These are phyloP conservation scores for Phylloporus scabripes DNA, from an alignment of 768 basidiomycete genomes.

Conservation along the genomic window DNA sequence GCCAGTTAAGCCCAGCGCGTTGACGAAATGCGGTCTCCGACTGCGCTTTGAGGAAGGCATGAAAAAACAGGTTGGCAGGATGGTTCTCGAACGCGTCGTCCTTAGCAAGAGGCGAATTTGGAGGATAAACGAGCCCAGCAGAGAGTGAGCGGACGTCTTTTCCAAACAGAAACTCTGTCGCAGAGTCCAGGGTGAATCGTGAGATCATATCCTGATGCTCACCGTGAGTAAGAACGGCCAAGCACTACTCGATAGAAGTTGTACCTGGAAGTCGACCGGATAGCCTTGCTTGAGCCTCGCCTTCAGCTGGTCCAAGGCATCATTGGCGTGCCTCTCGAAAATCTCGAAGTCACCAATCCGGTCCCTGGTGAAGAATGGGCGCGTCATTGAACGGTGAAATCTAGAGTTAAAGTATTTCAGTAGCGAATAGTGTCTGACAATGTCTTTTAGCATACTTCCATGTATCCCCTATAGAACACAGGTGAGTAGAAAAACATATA, in stretches of 20 bases:
- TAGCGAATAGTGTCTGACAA: not conserved
- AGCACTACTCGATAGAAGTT: not conserved
- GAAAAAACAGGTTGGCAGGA: conserved; percentile 39
- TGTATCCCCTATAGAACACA: conserved; percentile 37
- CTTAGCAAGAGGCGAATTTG: conserved; percentile 12
- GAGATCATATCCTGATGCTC: conserved; percentile 42
- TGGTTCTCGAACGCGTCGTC: conserved; percentile 20
- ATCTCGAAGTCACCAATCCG: conserved; percentile 50
- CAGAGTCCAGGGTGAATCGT: conserved; percentile 56
- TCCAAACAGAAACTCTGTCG: conserved; percentile 54
- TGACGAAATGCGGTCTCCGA: conserved; percentile 33
- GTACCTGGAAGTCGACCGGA: conserved; percentile 54
- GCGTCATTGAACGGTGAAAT: conserved; percentile 54
- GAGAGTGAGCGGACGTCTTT: conserved; percentile 42
- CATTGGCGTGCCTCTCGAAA: conserved; percentile 46
- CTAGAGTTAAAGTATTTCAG: conserved; percentile 22
- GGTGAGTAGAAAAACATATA: not conserved
- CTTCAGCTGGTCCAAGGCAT: conserved; percentile 42
- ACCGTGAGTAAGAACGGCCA: not conserved
- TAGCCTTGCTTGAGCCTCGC: conserved; percentile 40
- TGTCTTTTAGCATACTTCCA: conserved; percentile 44
- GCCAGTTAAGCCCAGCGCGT: conserved; percentile 29
- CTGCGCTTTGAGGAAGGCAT: conserved; percentile 49
- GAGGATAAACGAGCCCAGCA: conserved; percentile 45
- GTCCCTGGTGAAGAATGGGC: conserved; percentile 56